phyloP scores from a whole-genome alignment of 2,329 filamentous ascomycete species.

The Aspergillus floridensis region DNA sequence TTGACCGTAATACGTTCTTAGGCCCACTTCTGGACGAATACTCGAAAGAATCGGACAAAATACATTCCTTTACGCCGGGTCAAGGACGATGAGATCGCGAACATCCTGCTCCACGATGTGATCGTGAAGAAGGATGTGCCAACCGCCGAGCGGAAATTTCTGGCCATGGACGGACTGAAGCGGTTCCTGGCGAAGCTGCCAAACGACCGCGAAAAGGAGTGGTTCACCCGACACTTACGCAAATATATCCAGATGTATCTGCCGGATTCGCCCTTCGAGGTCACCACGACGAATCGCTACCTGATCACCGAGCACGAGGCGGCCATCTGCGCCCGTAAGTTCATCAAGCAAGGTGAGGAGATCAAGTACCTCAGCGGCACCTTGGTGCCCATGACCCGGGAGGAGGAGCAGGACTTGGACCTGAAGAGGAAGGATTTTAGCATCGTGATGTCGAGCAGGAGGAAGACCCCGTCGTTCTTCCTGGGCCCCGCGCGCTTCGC shows the following conservation, averaged over 20 bases:
- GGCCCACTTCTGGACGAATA: conserved; percentile 95
- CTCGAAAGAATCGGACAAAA: conserved; percentile 87
- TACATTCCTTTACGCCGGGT: conserved; percentile 83
- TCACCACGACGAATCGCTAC: conserved; percentile 90
- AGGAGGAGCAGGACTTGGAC: conserved; percentile 82
- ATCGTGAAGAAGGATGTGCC: conserved; percentile 71
- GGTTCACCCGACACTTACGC: conserved; percentile 80
- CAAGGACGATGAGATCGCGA: conserved; percentile 60
- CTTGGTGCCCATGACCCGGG: conserved; percentile 85
- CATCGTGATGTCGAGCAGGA: conserved; percentile 89
- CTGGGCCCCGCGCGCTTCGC: conserved; percentile 93
- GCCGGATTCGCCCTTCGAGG: conserved; percentile 91
- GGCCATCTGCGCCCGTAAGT: conserved; percentile 74
- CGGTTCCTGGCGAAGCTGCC: conserved; percentile 68
- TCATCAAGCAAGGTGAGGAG: conserved; percentile 76
- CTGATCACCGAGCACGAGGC: conserved; percentile 89
- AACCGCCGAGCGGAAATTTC: conserved; percentile 68
- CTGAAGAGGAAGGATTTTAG: conserved; percentile 89
- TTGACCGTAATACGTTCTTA: conserved; percentile 41
- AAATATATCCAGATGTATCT: conserved; percentile 92
- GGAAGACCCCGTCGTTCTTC: conserved; percentile 87
- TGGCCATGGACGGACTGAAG: conserved; percentile 69
- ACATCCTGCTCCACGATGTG: conserved; percentile 62
- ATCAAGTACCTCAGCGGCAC: conserved; percentile 91
- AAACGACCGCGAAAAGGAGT: conserved; percentile 75